Evolutionary conservation across 31 red algal genomes (phyloP).

Genomic region (Bonnemaisonia californica): DNA sequence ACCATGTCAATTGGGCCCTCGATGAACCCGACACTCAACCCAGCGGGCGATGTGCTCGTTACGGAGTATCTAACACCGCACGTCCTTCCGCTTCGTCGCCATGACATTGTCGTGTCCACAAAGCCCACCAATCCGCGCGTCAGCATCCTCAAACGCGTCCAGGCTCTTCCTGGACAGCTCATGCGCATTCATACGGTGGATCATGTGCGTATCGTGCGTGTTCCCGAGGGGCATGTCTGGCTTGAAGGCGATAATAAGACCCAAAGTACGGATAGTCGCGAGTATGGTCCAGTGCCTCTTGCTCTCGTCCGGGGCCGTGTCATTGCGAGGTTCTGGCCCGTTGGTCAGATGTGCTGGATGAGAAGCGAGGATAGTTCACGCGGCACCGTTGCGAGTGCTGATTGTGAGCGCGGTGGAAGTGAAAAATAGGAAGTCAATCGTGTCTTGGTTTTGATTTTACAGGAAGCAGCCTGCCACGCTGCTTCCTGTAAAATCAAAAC

Average conservation of each 20-base stretch:
- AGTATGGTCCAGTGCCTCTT: constrained; percentile 84
- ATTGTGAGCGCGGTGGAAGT: neutral
- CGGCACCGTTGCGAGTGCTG: neutral
- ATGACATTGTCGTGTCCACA: constrained; percentile 75
- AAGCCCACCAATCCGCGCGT: constrained; percentile 56
- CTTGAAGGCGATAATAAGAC: constrained; percentile 78
- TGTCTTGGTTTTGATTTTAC: too few species aligned
- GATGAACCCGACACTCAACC: constrained; percentile 87
- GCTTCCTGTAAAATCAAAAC: too few species aligned
- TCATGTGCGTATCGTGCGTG: neutral
- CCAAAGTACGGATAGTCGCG: constrained; percentile 67
- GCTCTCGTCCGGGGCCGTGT: constrained; percentile 68
- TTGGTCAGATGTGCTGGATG: constrained; percentile 13
- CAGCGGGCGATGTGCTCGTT: constrained; percentile 74
- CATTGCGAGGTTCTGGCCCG: constrained; percentile 66
- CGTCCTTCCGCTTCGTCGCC: neutral
- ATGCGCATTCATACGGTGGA: constrained; percentile 12
- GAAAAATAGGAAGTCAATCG: neutral
- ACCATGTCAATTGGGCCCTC: constrained; percentile 80
- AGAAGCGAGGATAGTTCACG: constrained; percentile 23
- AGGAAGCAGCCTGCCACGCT: too few species aligned
- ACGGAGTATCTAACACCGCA: constrained; percentile 62
- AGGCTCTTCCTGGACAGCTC: constrained; percentile 37
- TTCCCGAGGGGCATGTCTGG: constrained; percentile 85
- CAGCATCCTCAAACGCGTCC: constrained; percentile 68